Evolutionary conservation across 129 eudicot species (phyloP), one percentile per base, ranked within the genome.

Genomic region (Mikania micrantha): DNA sequence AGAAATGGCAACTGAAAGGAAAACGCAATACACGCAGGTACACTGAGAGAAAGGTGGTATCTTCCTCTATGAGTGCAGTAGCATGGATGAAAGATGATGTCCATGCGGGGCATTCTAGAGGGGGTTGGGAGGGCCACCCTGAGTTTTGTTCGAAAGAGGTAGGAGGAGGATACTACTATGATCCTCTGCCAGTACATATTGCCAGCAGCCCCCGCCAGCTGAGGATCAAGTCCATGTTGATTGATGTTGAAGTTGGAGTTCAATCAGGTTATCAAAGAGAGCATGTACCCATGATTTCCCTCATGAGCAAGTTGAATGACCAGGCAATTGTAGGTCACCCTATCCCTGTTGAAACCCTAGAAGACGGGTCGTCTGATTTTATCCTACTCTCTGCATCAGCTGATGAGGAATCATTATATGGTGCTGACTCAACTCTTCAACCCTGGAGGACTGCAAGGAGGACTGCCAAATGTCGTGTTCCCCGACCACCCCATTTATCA

Each of bases 281-380:
- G 61, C 93, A 89, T 47, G 97, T 90, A 50, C 97, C 99, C 7
- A 81, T 87, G 82, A 88, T 94, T 74, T 94, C 99, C 31, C 78
- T 94, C 38, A 87, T 78, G 88, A 94, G 97, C 77, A 94, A 82
- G 85, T 36, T 89, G 65, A 89, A 89, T 76, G 97, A 93, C 67
- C 83, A 87, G 70, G 95, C 97, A 24, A 94, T 94, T 42, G 79
- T 94, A 49, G 99, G 99, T 49, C 97, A 94, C 70, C 99, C 99
- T 16, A 81, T 94, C 77, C 95, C 87, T 76, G 64, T 94, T 19
- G 97, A 94, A 80, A 54, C 83, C 47, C 84, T 94, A 11, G 88
- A 85, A 66, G 82, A 74, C 41, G 84, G 85, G 53, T 76, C 88
- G 13, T 68, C 95, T 19, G 92, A 85, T 39, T 64, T 50, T 19